phyloP scores from a whole-genome alignment of 2,329 filamentous ascomycete genomes.

The Neonectria coccinea region DNA sequence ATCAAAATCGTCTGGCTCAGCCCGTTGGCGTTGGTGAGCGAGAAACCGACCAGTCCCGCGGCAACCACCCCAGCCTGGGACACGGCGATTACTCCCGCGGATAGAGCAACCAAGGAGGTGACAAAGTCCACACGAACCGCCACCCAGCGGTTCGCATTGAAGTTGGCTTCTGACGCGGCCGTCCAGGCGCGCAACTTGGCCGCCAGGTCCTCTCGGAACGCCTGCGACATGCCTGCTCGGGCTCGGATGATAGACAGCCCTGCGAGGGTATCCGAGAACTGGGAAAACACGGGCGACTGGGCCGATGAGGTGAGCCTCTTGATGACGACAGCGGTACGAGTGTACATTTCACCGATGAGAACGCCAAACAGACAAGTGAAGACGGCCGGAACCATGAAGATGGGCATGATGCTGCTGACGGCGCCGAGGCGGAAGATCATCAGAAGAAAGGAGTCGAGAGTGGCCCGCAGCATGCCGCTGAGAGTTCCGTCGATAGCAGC shows the following conservation, averaged over 20 bases:
- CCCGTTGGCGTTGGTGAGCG: slow-evolving; percentile 66
- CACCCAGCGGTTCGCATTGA: slow-evolving; percentile 70
- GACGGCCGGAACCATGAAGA: slow-evolving; percentile 61
- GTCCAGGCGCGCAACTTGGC: slow-evolving; percentile 61
- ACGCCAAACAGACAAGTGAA: slow-evolving; percentile 60
- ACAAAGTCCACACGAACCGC: slow-evolving; percentile 66
- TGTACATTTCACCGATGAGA: slow-evolving; percentile 63
- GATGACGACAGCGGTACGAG: slow-evolving; percentile 60
- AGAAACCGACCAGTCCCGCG: slow-evolving; percentile 67
- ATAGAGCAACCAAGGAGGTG: slow-evolving; percentile 63
- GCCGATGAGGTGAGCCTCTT: slow-evolving; percentile 60
- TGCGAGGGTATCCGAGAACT: slow-evolving; percentile 65
- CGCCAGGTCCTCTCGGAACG: slow-evolving; percentile 63
- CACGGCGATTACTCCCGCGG: slow-evolving; percentile 65
- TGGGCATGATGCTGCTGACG: slow-evolving; percentile 63
- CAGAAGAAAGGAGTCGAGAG: slow-evolving; percentile 56
- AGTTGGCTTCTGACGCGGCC: slow-evolving; percentile 61
- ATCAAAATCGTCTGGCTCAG: slow-evolving; percentile 64
- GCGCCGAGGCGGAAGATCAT: slow-evolving; percentile 60
- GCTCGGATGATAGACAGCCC: slow-evolving; percentile 65
- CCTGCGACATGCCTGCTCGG: slow-evolving; percentile 59
- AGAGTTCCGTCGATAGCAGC: slow-evolving; percentile 65
- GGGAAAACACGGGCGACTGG: slow-evolving; percentile 67
- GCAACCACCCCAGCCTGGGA: slow-evolving; percentile 59
- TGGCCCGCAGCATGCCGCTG: slow-evolving; percentile 57